Evolutionary conservation across 371 early-diverging fungal species (phyloP).

Genomic region (Lichtheimia hyalospora): DNA sequence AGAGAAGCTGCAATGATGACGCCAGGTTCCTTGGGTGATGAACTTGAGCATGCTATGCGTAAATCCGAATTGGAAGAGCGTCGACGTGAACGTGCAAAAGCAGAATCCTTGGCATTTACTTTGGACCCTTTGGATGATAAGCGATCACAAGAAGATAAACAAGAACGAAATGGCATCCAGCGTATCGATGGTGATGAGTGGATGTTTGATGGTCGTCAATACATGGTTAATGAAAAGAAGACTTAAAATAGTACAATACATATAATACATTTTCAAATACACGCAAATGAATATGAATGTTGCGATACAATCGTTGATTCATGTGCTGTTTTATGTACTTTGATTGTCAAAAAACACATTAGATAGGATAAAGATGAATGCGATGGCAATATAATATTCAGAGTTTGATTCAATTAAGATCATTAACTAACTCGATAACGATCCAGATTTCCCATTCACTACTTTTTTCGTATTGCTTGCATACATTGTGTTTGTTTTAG

Average conservation of each 20-base stretch:
- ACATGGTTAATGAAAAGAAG: slow-evolving; percentile 13
- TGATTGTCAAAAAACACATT: too few species aligned
- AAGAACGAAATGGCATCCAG: not conserved
- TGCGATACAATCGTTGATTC: too few species aligned
- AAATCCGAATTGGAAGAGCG: not conserved
- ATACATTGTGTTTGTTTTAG: too few species aligned
- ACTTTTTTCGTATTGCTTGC: too few species aligned
- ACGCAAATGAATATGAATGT: too few species aligned
- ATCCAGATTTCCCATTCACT: too few species aligned
- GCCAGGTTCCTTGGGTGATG: slow-evolving; percentile 6
- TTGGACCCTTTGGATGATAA: slow-evolving; percentile 4
- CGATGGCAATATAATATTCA: too few species aligned
- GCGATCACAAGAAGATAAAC: not conserved
- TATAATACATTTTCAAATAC: not conserved
- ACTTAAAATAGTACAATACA: not conserved
- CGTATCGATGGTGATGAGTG: slow-evolving; percentile 18
- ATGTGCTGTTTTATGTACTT: too few species aligned
- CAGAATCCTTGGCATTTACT: slow-evolving; percentile 1
- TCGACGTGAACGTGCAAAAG: slow-evolving; percentile 5
- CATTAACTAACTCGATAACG: too few species aligned
- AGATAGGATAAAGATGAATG: too few species aligned
- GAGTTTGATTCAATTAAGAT: too few species aligned
- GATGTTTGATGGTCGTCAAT: slow-evolving; percentile 16
- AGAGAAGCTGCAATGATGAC: not conserved
- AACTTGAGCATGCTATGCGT: slow-evolving; percentile 6